These are phyloP conservation scores for Chaetomium cochliodes DNA, from an alignment of 495 filamentous ascomycete species.

Conservation along the genomic window DNA sequence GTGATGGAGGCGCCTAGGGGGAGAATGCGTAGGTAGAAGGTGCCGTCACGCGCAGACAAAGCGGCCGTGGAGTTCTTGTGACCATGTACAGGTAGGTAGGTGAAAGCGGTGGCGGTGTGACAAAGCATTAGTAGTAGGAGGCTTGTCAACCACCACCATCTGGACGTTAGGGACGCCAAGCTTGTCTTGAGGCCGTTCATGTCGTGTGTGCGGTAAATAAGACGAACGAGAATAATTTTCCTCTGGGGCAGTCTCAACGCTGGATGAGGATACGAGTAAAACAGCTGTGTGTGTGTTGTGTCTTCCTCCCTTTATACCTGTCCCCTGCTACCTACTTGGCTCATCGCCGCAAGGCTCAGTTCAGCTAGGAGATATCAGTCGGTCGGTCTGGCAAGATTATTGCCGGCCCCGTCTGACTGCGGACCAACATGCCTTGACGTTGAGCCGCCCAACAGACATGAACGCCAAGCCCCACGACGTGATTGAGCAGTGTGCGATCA, in stretches of 20 bases:
- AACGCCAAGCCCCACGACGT: too few species aligned
- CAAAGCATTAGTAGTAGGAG: background rate
- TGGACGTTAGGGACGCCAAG: background rate
- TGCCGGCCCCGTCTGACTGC: background rate
- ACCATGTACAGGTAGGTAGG: background rate
- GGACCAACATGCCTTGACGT: background rate
- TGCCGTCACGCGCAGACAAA: background rate
- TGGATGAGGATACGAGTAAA: background rate
- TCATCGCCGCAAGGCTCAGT: background rate
- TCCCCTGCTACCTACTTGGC: background rate
- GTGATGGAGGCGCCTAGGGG: slow-evolving; percentile 55
- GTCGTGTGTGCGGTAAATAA: background rate
- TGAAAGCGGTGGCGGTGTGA: background rate
- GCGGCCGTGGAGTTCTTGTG: background rate
- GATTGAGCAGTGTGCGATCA: too few species aligned
- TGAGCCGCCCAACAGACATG: too few species aligned
- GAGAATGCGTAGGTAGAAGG: slow-evolving; percentile 42
- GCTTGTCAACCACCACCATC: background rate
- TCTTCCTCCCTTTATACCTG: background rate
- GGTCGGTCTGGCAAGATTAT: background rate
- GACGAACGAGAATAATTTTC: background rate
- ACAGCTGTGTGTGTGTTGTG: background rate
- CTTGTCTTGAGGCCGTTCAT: background rate
- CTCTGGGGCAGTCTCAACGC: background rate
- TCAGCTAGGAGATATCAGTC: background rate